These are phyloP conservation scores for Sugiyamaella lignohabitans DNA, from an alignment of 805 yeast species.

Conservation along the genomic window DNA sequence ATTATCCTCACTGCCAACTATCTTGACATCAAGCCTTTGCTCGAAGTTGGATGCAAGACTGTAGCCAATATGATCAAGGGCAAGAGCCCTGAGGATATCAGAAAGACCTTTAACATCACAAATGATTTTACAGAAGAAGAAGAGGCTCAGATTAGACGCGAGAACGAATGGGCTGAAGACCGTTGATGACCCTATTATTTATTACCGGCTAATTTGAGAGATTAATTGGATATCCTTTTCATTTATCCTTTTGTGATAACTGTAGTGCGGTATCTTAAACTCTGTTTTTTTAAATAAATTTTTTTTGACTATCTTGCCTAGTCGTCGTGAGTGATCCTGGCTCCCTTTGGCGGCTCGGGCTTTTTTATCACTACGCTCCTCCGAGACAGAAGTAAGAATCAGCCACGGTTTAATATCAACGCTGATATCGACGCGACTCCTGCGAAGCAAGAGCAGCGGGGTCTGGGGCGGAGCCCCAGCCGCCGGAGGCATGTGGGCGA, in stretches of 20 bases:
- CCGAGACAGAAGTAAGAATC: no score
- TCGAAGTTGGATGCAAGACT: constrained; percentile 44
- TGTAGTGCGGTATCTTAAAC: no score
- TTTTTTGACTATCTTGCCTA: no score
- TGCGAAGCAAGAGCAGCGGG: no score
- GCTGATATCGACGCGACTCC: no score
- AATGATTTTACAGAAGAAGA: constrained; percentile 45
- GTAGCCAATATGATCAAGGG: constrained; percentile 45
- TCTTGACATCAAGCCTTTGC: constrained; percentile 39
- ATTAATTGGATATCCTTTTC: neutral
- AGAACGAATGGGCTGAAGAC: constrained; percentile 43
- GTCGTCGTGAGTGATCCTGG: no score
- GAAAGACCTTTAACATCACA: constrained; percentile 39
- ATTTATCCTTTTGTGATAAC: neutral
- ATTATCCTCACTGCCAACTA: constrained; percentile 43
- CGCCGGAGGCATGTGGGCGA: no score
- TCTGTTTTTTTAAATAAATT: no score
- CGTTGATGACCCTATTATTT: constrained; percentile 24
- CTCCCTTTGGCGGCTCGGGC: no score
- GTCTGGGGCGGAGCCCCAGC: no score
- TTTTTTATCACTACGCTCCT: no score
- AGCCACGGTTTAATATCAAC: no score
- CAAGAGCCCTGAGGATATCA: constrained; percentile 41
- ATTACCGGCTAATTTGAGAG: neutral
- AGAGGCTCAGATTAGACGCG: constrained; percentile 41